Evolutionary conservation across 2,329 filamentous ascomycete genomes (phyloP).

Genomic region (Penicillium sp.): DNA sequence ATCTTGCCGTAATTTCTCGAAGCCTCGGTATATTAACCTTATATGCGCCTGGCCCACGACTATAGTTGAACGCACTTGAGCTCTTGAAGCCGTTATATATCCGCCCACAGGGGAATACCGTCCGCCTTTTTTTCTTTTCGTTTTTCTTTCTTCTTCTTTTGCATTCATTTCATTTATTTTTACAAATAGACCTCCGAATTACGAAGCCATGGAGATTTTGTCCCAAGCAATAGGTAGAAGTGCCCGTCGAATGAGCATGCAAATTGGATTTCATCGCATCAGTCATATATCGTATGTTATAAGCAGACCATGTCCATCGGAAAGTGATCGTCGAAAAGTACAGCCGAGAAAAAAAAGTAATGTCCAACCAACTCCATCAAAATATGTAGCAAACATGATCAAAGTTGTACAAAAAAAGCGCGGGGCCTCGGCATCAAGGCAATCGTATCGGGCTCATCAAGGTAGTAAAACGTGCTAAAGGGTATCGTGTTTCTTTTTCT

Average conservation of each 20-base stretch:
- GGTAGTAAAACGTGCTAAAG: background rate
- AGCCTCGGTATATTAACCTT: too few species aligned
- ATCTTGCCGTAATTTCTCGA: too few species aligned
- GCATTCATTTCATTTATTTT: too few species aligned
- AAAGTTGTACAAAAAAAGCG: conserved; percentile 5
- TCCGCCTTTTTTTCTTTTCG: too few species aligned
- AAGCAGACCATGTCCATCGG: conserved; percentile 6
- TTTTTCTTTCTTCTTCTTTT: too few species aligned
- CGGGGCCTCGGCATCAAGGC: background rate
- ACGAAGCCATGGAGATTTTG: too few species aligned
- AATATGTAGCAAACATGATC: background rate
- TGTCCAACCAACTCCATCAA: background rate
- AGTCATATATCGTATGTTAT: conserved; percentile 3
- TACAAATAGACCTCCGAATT: too few species aligned
- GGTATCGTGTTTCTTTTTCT: conserved; percentile 11
- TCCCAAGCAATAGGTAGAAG: background rate
- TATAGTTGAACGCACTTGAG: too few species aligned
- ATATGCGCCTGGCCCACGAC: too few species aligned
- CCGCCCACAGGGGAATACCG: too few species aligned
- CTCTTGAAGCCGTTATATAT: too few species aligned
- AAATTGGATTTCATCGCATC: background rate
- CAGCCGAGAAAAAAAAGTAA: conserved; percentile 2
- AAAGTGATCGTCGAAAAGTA: conserved; percentile 9
- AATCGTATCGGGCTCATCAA: conserved; percentile 2
- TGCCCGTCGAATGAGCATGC: background rate